A percentile compares a stretch with the other conserved stretches of the same genome.
Evolutionary conservation across 2,329 filamentous ascomycete genomes (phyloP).

Genomic region (Talaromyces albobiverticillius): DNA sequence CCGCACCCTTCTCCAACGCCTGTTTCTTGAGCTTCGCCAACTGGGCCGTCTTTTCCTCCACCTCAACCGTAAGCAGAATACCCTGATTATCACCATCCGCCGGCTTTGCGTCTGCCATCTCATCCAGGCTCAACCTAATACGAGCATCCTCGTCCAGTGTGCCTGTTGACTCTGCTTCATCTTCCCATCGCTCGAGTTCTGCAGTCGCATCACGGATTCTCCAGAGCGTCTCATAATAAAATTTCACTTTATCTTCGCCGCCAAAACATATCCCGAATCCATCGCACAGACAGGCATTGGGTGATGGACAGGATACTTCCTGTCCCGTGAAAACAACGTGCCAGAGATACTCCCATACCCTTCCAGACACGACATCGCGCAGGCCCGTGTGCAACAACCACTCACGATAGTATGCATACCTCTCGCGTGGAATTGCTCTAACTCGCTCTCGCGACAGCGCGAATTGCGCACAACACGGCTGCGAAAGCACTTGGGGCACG

Average conservation of each 20-base stretch:
- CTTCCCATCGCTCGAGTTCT: constrained; percentile 37
- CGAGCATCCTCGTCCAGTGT: constrained; percentile 12
- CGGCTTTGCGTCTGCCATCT: constrained; percentile 1
- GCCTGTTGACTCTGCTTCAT: constrained; percentile 28
- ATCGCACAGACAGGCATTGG: constrained; percentile 62
- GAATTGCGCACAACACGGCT: constrained; percentile 65
- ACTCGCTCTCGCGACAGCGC: constrained; percentile 59
- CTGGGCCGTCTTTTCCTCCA: constrained; percentile 12
- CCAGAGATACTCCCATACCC: constrained; percentile 65
- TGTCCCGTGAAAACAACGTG: constrained; percentile 59
- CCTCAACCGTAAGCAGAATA: constrained; percentile 5
- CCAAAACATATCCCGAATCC: constrained; percentile 63
- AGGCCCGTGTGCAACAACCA: constrained; percentile 60
- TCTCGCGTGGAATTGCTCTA: constrained; percentile 49
- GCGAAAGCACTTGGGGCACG: constrained; percentile 51
- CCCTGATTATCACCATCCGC: constrained; percentile 3
- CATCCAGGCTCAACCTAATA: constrained; percentile 10
- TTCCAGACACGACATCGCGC: constrained; percentile 55
- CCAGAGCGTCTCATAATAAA: constrained; percentile 48
- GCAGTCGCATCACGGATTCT: constrained; percentile 38
- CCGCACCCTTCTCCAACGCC: constrained; percentile 6
- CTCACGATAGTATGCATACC: constrained; percentile 57
- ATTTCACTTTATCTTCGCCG: constrained; percentile 46
- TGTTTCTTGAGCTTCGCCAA: constrained; percentile 8
- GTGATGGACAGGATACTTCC: constrained; percentile 43